phyloP scores from a whole-genome alignment of 106 monocot genomes.

The Dendrobium officinale region DNA sequence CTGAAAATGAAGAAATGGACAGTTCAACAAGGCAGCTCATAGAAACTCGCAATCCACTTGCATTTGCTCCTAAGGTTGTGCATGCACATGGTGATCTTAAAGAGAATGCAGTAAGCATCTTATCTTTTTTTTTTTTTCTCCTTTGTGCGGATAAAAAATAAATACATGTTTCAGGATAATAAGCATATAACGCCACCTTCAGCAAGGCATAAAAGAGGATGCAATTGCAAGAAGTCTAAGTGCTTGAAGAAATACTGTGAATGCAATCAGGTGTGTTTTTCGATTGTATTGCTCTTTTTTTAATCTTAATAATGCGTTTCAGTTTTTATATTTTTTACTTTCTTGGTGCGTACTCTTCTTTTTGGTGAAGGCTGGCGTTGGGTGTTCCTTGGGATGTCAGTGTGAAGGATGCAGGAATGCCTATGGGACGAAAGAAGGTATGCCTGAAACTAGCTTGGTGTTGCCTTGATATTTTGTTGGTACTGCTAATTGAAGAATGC shows the following conservation, averaged over 20 bases:
- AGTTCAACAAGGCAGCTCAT: slow-evolving; percentile 32
- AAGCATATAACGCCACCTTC: slow-evolving; percentile 29
- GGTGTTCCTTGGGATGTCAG: slow-evolving; percentile 49
- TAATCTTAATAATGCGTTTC: not conserved
- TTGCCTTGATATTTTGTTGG: not conserved
- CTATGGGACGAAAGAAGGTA: slow-evolving; percentile 53
- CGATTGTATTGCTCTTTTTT: not conserved
- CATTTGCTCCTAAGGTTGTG: slow-evolving; percentile 61
- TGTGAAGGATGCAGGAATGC: slow-evolving; percentile 54
- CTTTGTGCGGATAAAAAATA: not conserved
- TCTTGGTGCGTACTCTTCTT: not conserved
- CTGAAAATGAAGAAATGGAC: slow-evolving; percentile 31
- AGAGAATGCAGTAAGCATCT: slow-evolving; percentile 27
- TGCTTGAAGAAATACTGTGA: slow-evolving; percentile 50
- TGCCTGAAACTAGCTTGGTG: slow-evolving; percentile 6
- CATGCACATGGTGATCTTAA: slow-evolving; percentile 22
- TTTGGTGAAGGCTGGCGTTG: slow-evolving; percentile 40
- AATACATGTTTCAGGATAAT: slow-evolving; percentile 25
- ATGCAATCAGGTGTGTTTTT: slow-evolving; percentile 40
- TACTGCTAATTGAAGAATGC: not conserved
- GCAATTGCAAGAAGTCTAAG: slow-evolving; percentile 58
- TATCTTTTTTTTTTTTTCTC: slow-evolving; percentile 1
- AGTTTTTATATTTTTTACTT: not conserved
- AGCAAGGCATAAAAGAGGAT: slow-evolving; percentile 56
- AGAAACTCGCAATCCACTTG: slow-evolving; percentile 52